Evolutionary conservation across 2,329 filamentous ascomycete genomes (phyloP).

Genomic region (Paecilomyces fulvus): DNA sequence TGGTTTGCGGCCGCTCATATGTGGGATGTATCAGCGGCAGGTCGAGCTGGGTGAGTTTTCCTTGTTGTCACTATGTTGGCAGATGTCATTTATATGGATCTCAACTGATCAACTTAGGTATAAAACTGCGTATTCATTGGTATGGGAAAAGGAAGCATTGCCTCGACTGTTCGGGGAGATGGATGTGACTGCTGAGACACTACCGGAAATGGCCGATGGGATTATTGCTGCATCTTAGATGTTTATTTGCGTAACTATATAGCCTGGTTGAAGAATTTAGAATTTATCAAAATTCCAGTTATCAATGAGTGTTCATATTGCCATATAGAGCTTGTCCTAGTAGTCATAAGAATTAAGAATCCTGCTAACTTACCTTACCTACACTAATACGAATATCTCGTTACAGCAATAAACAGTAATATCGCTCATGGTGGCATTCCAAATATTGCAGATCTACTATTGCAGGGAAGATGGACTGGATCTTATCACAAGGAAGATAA

Average conservation of each 20-base stretch:
- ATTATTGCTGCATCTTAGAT: neutral
- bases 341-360: neutral
- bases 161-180: slow-evolving; percentile 44
- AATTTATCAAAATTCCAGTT: neutral
- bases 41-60: slow-evolving; percentile 30
- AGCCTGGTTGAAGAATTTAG: neutral
- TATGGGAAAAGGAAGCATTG: slow-evolving; percentile 45
- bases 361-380: neutral
- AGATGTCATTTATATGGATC: neutral
- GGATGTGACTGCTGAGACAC: slow-evolving; percentile 42
- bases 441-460: neutral
- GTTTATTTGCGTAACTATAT: neutral
- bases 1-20: slow-evolving; percentile 55
- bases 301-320: neutral
- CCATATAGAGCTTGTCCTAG: neutral
- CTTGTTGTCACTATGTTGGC: neutral
- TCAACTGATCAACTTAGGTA: slow-evolving; percentile 18
- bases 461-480: neutral
- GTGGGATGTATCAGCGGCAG: slow-evolving; percentile 51
- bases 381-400: neutral
- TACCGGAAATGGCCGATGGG: slow-evolving; percentile 41
- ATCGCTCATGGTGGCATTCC: neutral
- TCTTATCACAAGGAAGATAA: neutral
- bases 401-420: neutral
- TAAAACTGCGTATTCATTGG: slow-evolving; percentile 46